Evolutionary conservation across 345 rosid genomes (phyloP).

Genomic region (Barbarea vulgaris): DNA sequence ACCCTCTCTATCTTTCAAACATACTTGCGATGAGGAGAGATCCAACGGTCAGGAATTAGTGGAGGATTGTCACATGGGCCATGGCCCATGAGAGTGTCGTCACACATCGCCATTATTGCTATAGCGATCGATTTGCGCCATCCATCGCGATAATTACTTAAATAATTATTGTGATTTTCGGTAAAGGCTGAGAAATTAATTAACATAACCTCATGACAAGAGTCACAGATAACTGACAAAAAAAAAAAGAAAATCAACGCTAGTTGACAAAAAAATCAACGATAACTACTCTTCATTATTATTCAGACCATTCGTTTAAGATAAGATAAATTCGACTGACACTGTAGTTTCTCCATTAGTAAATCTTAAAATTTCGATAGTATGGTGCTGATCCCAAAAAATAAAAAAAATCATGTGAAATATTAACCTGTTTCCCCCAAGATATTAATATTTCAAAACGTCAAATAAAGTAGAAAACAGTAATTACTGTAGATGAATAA

Average conservation of each 20-base stretch:
- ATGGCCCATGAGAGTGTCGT: slow-evolving; percentile 25
- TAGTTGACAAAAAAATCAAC: not conserved
- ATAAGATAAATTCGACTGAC: not conserved
- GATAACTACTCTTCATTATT: not conserved
- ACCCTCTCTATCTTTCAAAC: not conserved
- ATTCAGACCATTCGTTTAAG: slow-evolving; percentile 20
- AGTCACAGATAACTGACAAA: not conserved
- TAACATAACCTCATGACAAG: not conserved
- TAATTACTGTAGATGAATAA: too few species aligned
- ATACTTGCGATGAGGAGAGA: slow-evolving; percentile 2
- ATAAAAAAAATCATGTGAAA: not conserved
- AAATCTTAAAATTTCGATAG: not conserved
- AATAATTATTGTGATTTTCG: not conserved
- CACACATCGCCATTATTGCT: slow-evolving; percentile 30
- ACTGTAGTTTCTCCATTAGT: not conserved
- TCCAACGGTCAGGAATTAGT: slow-evolving; percentile 22
- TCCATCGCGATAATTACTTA: slow-evolving; percentile 3
- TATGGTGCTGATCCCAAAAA: not conserved
- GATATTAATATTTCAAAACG: not conserved
- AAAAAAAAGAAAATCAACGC: slow-evolving; percentile 1
- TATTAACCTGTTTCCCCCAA: too few species aligned
- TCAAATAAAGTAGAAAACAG: not conserved
- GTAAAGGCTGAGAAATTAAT: not conserved
- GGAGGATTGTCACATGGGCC: slow-evolving; percentile 30
- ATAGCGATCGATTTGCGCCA: slow-evolving; percentile 8